Percentiles rank a stretch among this genome's conserved stretches.
These are phyloP conservation scores for Cystobasidium slooffiae DNA, from an alignment of 1,284 basidiomycete genomes.

Conservation along the genomic window DNA sequence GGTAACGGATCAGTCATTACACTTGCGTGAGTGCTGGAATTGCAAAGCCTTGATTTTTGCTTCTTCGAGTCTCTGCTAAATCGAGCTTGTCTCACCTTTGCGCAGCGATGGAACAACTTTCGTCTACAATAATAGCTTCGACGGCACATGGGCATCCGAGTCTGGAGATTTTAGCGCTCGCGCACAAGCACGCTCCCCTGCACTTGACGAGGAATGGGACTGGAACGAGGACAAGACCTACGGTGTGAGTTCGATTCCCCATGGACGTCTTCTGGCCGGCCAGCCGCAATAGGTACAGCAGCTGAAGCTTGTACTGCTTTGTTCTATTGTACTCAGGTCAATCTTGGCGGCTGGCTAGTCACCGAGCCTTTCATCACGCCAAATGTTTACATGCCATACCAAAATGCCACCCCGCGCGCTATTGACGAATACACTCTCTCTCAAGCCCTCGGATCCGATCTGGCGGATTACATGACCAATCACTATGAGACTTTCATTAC, in stretches of 20 bases:
- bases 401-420: slow-evolving; percentile 59
- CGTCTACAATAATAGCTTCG: slow-evolving; percentile 74
- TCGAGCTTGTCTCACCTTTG: neutral
- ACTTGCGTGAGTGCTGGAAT: slow-evolving; percentile 15
- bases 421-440: slow-evolving; percentile 80
- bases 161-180: slow-evolving; percentile 60
- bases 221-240: slow-evolving; percentile 62
- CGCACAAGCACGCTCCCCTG: slow-evolving; percentile 80
- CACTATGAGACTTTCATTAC: slow-evolving; percentile 86
- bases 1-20: slow-evolving; percentile 32
- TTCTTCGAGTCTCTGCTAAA: too few relatives aligned
- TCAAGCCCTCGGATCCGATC: slow-evolving; percentile 68
- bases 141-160: slow-evolving; percentile 67
- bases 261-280: too few relatives aligned
- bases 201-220: slow-evolving; percentile 79
- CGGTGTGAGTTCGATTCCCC: slow-evolving; percentile 14
- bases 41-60: neutral
- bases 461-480: slow-evolving; percentile 56
- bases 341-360: slow-evolving; percentile 68
- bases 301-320: slow-evolving; percentile 63
- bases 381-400: slow-evolving; percentile 77
- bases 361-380: slow-evolving; percentile 88
- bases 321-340: slow-evolving; percentile 13
- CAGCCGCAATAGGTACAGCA: neutral
- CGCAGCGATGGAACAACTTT: slow-evolving; percentile 66